Evolutionary conservation across 1,284 basidiomycete genomes (phyloP), one percentile per base, ranked within the genome.

Genomic region (Ceratorhiza oryzae-sativae): DNA sequence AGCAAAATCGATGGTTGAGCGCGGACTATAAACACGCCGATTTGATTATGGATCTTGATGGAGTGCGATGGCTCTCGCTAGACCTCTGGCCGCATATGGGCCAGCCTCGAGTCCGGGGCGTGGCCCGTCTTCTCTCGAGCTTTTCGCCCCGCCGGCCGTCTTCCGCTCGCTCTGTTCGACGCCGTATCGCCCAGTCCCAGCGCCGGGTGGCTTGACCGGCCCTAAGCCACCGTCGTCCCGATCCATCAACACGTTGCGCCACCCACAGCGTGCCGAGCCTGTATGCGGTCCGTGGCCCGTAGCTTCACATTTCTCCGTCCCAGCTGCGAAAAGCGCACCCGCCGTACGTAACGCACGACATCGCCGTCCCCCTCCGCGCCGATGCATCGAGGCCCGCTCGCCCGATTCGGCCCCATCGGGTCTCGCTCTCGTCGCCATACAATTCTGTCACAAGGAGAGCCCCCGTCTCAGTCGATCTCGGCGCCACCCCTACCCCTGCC

Each of bases 221-320:
- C 62, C 62, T 67, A 53, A 67, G 15, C 59, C 3, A 27, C 49
- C 49, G 27, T 53, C 49, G 23, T 53, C 49, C 23, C 49, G 49
- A 53, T 53, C 5, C 32, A 56, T 36, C 48, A 34, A 34, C 62
- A 67, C 62, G 62, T 67, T 67, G 62, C 62, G 62, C 62, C 62
- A 67, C 62, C 55, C 30, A 58, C 62, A 53, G 32, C 61, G 61
- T 63, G 61, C 59, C 59, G 4, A 25, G 15, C 34, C 58, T 32
- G 20, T 49, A 32, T 63, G 39, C 59, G 59, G 42, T 46, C 59
- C 59, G 59, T 9, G 13, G 6, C 59, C 59, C 39, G 42, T 36
- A 58, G 4, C 59, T 25, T 49, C n/a, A 23, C 27, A 49, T 27
- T 25, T 49, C 48, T 45, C 42, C 42, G 42, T 45, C 42, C 3